Base-by-base conservation (phyloP, 2,329 filamentous ascomycete genomes). In the Ophiosphaerella narmari region DNA sequence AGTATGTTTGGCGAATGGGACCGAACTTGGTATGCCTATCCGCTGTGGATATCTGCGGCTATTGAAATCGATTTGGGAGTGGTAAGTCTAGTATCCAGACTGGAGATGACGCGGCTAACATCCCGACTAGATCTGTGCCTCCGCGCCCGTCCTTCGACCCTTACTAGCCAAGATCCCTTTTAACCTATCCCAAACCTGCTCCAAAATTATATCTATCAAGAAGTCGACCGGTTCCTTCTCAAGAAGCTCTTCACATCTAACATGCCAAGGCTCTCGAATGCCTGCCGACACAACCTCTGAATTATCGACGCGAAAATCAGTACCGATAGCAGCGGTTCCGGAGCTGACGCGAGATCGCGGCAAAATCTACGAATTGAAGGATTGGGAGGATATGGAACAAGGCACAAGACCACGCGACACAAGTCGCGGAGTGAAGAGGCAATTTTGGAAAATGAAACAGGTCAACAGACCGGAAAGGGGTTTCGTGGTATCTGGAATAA, bases 1-100 rank as follows among this genome's bases (percentile, higher is more conserved):
- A 70, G 68, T 13, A 55, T 79, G 5, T 65, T 77, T 5, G 57
- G 54, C 2, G 74, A 68, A 44, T 78, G 74, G 51, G 77, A 79
- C 43, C 68, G 71, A 46, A 77, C 75, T 2, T 79, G 77, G 77
- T 74, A 69, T 45, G 66, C 74, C 4, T 78, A 76, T 62, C 74
- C 75, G 5, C 60, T 79, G 0, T 79, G 76, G 75, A 78, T 79
- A n/a, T 70, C 70, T 37, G 75, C 76, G 4, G 72, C 75, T 0
- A 71, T 79, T 2, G 77, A 79, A 55, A 74, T 78, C 7, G 75
- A 79, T 50, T 52, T 79, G 6, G 76, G 74, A 8, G 71, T 79
- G n/a, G 74, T 77, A 58, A 60, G 75, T 70, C 9, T 1, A 32
- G 33, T 18, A 32, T 6, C 34, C 29, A 36, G 32, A 37, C 1